Conservation (phyloP, 768 basidiomycete species). For the Pisolithus microcarpus region DNA sequence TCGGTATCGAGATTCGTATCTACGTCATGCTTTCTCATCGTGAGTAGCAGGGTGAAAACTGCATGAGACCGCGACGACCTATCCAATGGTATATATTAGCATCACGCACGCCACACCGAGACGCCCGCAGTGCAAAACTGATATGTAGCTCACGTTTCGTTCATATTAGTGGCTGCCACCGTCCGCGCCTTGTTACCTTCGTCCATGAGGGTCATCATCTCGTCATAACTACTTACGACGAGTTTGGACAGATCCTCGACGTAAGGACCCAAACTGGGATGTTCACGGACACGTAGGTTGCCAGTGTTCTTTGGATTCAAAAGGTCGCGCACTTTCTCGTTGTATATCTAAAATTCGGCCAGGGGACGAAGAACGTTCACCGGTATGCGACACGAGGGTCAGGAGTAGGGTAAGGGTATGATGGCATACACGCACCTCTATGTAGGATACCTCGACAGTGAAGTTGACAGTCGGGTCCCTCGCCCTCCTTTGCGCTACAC, state of each 20-base stretch:
- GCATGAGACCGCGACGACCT: conserved; percentile 97
- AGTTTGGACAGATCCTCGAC: conserved; percentile 96
- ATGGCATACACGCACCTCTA: conserved; percentile 54
- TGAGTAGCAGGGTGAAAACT: conserved; percentile 91
- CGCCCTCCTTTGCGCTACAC: conserved; percentile 60
- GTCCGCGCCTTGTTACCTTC: conserved; percentile 99
- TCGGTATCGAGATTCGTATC: conserved; percentile 88
- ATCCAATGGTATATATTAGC: not conserved
- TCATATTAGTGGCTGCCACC: conserved; percentile 99
- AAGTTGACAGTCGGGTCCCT: conserved; percentile 67
- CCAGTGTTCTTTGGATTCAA: conserved; percentile 96
- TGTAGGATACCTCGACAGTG: conserved; percentile 97
- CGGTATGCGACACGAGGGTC: not conserved
- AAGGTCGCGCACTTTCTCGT: conserved; percentile 96
- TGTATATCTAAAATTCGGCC: conserved; percentile 62
- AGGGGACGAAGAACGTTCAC: not conserved
- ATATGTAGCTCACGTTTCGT: conserved; percentile 74
- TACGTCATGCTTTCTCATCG: conserved; percentile 83
- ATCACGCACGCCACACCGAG: not conserved
- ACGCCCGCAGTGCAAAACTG: not conserved
- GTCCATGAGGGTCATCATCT: conserved; percentile 99
- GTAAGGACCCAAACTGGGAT: conserved; percentile 94
- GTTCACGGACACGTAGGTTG: conserved; percentile 94
- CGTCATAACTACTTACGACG: conserved; percentile 83
- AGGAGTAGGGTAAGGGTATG: not conserved